A percentile compares a stretch with the other conserved stretches of the same genome.
Evolutionary conservation across 1,284 basidiomycete species (phyloP).

Genomic region (Austroboletus novae-zelandiae): DNA sequence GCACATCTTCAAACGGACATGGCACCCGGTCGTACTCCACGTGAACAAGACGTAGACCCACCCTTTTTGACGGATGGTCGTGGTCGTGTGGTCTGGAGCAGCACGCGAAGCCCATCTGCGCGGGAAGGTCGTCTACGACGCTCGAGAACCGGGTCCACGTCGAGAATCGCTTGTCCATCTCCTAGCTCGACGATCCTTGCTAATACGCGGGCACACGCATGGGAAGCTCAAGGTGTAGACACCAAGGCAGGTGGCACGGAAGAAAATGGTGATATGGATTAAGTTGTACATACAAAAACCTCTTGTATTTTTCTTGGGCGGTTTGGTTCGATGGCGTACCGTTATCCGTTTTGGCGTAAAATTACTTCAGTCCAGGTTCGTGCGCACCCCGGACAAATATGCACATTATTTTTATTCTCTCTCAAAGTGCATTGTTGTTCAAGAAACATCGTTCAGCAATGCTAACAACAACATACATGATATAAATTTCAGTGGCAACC

Average conservation of each 20-base stretch:
- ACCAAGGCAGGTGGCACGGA: slow-evolving; percentile 13
- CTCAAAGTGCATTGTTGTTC: too few species aligned
- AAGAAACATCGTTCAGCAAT: too few species aligned
- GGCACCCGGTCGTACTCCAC: slow-evolving; percentile 12
- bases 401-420: too few species aligned
- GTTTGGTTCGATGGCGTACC: too few species aligned
- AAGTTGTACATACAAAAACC: slow-evolving; percentile 1
- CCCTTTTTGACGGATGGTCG: slow-evolving; percentile 59
- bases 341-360: too few species aligned
- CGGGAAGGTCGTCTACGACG: slow-evolving; percentile 22
- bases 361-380: too few species aligned
- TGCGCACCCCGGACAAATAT: too few species aligned
- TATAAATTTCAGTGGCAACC: too few species aligned
- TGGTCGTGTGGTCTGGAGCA: slow-evolving; percentile 58
- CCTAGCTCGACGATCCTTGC: slow-evolving; percentile 23
- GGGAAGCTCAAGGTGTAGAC: slow-evolving; percentile 14
- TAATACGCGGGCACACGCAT: slow-evolving; percentile 46
- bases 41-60: slow-evolving; percentile 42
- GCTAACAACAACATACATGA: too few species aligned
- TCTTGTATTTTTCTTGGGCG: slow-evolving; percentile 12
- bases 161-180: slow-evolving; percentile 21
- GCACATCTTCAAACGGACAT: slow-evolving; percentile 7
- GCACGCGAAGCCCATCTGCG: slow-evolving; percentile 23
- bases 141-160: slow-evolving; percentile 14
- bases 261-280: slow-evolving; percentile 13